Base-by-base conservation (phyloP, 75 land plant species). In the Selaginella tamariscina region DNA sequence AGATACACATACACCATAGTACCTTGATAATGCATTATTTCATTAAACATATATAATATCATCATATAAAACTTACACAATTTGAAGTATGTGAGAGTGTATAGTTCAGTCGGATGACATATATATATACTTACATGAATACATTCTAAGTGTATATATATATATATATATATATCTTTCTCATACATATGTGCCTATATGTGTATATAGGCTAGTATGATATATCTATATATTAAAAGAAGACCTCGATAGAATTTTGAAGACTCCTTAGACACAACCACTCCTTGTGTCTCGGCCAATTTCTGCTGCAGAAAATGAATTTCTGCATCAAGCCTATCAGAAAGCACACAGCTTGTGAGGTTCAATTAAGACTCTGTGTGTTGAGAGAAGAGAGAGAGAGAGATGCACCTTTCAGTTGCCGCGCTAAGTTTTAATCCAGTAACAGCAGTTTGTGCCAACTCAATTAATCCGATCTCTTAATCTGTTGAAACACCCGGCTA, bases 391-490 rank as follows among this genome's bases (percentile, higher is more conserved):
- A 8, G 18, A 26, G 21, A 26, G 18, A 26, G n/a, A n/a, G n/a
- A n/a, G n/a, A 21, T 31, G 49, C 26, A 90, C 96, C 91, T 87
- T 77, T 75, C 68, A 32, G 76, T 21, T 30, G 85, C 86, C 66
- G 86, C 83, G 78, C 79, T 84, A 57, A 85, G 33, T 69, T 91
- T 91, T 65, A 91, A 65, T 27, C 92, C 91, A 57, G 82, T 70
- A 28, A 87, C 78, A 57, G 96, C 91, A 76, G 57, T 69, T 77
- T 82, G 87, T n/a, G 86, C 96, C 78, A 78, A 80, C 56, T 88
- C 84, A 23, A 91, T 84, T 32, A 62, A 29, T 87, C 87, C 54
- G 87, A 91, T 65, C 77, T 75, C 65, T 85, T 91, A 33, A 82
- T 80, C 96, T 91, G 74, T 62, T 70, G 62, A 72, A 39, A 39